These are phyloP conservation scores for Litsea cubeba DNA, from an alignment of 164 flowering plant genomes.

Conservation along the genomic window DNA sequence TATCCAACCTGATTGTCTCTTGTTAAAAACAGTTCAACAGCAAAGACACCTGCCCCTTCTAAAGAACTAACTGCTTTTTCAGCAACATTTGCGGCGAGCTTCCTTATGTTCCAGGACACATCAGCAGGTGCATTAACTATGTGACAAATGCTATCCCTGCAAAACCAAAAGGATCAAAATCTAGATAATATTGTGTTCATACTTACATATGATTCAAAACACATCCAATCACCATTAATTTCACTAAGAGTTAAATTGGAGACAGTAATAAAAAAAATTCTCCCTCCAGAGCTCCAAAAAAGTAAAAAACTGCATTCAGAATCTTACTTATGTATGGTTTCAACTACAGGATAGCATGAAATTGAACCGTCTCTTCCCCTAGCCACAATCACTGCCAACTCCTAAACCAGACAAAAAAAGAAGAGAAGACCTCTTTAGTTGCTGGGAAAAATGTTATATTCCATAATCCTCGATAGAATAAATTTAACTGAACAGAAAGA, in stretches of 20 bases:
- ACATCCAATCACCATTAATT: neutral
- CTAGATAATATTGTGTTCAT: constrained; percentile 1
- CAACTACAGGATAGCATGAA: constrained; percentile 90
- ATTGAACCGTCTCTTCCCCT: constrained; percentile 85
- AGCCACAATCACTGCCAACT: constrained; percentile 89
- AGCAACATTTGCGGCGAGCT: constrained; percentile 78
- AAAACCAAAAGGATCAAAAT: constrained; percentile 9
- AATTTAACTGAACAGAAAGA: no score
- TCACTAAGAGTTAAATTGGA: neutral
- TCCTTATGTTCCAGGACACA: constrained; percentile 64
- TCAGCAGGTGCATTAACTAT: constrained; percentile 88
- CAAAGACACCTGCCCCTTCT: constrained; percentile 96
- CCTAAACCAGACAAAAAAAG: constrained; percentile 38
- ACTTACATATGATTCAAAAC: neutral
- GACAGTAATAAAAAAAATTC: neutral
- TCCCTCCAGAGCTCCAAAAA: neutral
- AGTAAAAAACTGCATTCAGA: neutral
- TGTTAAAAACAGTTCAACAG: constrained; percentile 91
- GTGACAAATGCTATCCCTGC: constrained; percentile 89
- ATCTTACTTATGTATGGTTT: constrained; percentile 85
- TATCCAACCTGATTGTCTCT: constrained; percentile 64
- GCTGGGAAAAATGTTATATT: neutral
- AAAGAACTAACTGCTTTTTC: constrained; percentile 74
- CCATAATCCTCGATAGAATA: neutral
- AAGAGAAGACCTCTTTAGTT: neutral